Evolutionary conservation across 1,139 yeast species (phyloP).

Genomic region (Suzukiozyma palmioleophila): DNA sequence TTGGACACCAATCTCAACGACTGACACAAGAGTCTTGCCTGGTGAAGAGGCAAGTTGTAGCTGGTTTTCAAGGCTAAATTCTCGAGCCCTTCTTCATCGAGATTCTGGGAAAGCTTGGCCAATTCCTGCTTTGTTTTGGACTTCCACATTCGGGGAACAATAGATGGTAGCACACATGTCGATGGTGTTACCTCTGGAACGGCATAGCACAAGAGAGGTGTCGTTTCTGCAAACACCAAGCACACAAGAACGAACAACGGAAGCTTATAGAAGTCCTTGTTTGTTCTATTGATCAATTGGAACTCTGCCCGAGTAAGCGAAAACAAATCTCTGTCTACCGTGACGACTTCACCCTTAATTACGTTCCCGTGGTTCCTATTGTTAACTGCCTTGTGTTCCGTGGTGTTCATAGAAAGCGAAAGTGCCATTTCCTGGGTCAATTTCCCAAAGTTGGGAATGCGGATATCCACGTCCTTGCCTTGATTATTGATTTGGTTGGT

Average conservation of each 20-base stretch:
- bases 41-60: slow-evolving; percentile 33
- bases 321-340: slow-evolving; percentile 16
- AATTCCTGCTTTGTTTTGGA: slow-evolving; percentile 9
- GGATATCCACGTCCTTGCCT: slow-evolving; percentile 23
- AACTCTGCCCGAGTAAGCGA: slow-evolving; percentile 50
- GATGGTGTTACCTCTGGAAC: slow-evolving; percentile 66
- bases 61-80: slow-evolving; percentile 37
- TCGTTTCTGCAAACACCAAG: slow-evolving; percentile 55
- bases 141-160: slow-evolving; percentile 37
- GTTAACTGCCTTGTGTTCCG: slow-evolving; percentile 20
- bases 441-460: slow-evolving; percentile 22
- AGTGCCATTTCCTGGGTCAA: slow-evolving; percentile 35
- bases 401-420: slow-evolving; percentile 25
- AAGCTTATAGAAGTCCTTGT: slow-evolving; percentile 51
- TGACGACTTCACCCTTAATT: slow-evolving; percentile 1
- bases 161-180: slow-evolving; percentile 60
- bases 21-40: slow-evolving; percentile 29
- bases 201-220: slow-evolving; percentile 55
- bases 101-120: slow-evolving; percentile 7
- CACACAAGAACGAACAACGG: slow-evolving; percentile 61
- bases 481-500: slow-evolving; percentile 20
- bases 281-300: slow-evolving; percentile 55
- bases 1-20: slow-evolving; percentile 36
- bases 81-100: slow-evolving; percentile 9
- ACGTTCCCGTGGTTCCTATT: slow-evolving; percentile 11